A percentile compares a stretch with the other conserved stretches of the same genome.
phyloP scores from a whole-genome alignment of 495 filamentous ascomycete genomes.

The Talaromyces stipitatus region DNA sequence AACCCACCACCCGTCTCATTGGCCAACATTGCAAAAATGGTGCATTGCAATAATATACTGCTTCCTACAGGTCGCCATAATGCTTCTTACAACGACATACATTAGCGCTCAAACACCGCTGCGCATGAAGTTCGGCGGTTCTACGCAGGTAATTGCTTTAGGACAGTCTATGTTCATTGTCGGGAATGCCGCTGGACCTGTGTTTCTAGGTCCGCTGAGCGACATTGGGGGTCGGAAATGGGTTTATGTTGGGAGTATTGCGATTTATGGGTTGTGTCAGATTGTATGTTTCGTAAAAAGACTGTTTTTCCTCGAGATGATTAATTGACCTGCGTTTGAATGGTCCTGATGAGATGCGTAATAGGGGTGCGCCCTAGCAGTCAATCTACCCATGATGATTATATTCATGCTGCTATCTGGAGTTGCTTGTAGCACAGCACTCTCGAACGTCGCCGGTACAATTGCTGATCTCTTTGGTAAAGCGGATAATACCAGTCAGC shows the following conservation, averaged over 20 bases:
- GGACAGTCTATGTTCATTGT: conserved; percentile 22
- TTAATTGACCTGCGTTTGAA: too few relatives aligned
- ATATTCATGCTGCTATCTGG: conserved; percentile 31
- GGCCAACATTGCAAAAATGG: conserved; percentile 26
- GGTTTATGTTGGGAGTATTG: conserved; percentile 26
- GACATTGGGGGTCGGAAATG: conserved; percentile 32
- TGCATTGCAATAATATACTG: conserved; percentile 20
- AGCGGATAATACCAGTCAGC: conserved; percentile 25
- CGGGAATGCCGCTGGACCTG: conserved; percentile 18
- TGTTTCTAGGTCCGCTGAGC: conserved; percentile 20
- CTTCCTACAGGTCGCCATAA: conserved; percentile 23
- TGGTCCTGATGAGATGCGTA: background rate
- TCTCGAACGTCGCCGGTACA: conserved; percentile 30
- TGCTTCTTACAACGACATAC: conserved; percentile 23
- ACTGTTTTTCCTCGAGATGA: background rate
- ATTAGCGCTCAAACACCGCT: conserved; percentile 23
- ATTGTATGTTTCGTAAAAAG: conserved; percentile 15
- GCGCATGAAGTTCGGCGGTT: conserved; percentile 21
- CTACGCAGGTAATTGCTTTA: conserved; percentile 17
- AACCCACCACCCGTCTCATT: conserved; percentile 25
- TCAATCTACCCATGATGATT: conserved; percentile 28
- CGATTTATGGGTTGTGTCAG: conserved; percentile 23
- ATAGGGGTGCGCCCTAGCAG: conserved; percentile 23
- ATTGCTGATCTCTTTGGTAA: conserved; percentile 29
- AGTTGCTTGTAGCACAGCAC: conserved; percentile 24